These are phyloP conservation scores for Suhomyces coccinellae DNA, from an alignment of 1,139 yeast species.

Conservation along the genomic window DNA sequence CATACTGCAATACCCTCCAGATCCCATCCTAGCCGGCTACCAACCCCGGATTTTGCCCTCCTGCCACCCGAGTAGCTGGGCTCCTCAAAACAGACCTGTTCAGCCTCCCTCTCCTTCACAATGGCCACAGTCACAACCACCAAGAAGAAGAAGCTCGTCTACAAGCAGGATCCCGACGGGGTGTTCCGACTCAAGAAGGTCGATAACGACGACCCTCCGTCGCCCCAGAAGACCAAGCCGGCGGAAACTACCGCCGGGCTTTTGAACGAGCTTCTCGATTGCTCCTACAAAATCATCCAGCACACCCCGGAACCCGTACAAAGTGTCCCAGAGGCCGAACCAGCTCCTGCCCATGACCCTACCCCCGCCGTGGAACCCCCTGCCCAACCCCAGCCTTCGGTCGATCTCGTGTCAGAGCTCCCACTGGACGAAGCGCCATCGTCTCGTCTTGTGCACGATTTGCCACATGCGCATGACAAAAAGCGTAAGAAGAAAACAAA, in stretches of 20 bases:
- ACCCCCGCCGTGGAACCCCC: not conserved
- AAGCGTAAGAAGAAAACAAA: constrained; percentile 9
- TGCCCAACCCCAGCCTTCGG: not conserved
- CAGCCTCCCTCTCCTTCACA: not conserved
- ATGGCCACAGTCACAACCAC: constrained; percentile 19
- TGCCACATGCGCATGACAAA: constrained; percentile 9
- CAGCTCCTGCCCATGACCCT: not conserved
- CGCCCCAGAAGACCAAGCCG: constrained; percentile 1
- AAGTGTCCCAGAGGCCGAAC: not conserved
- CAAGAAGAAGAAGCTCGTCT: constrained; percentile 33
- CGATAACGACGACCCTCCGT: constrained; percentile 15
- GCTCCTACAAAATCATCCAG: constrained; percentile 13
- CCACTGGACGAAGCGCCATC: not conserved
- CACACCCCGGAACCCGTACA: not conserved
- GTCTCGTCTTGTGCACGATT: constrained; percentile 1
- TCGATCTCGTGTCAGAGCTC: constrained; percentile 2
- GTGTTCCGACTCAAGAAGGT: constrained; percentile 41
- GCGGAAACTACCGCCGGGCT: constrained; percentile 2
- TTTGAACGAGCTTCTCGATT: constrained; percentile 27
- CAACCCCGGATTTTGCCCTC: not conserved
- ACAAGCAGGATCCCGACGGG: constrained; percentile 45
- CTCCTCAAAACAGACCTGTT: too few species aligned
- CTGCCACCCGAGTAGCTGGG: too few species aligned
- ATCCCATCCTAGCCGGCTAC: too few species aligned
- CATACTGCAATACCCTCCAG: too few species aligned